Evolutionary conservation across 2,329 filamentous ascomycete genomes (phyloP).

Genomic region (Fusarium albosuccineum): DNA sequence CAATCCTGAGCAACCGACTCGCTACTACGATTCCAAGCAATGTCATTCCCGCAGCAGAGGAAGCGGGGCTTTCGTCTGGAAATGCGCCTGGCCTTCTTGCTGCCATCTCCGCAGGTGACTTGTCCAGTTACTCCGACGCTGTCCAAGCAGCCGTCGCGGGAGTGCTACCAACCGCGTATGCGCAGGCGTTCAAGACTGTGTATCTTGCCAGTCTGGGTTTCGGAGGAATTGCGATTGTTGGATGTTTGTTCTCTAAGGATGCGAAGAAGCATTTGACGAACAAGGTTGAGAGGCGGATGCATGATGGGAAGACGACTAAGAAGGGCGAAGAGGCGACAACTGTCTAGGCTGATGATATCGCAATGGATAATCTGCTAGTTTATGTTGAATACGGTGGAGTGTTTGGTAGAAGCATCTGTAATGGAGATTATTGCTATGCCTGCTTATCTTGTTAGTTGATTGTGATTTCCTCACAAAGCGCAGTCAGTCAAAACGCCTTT

Average conservation of each 20-base stretch:
- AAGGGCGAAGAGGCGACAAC: neutral
- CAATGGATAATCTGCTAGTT: too few species aligned
- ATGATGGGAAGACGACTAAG: conserved; percentile 26
- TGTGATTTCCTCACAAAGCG: too few species aligned
- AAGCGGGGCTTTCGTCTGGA: conserved; percentile 52
- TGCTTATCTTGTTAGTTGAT: too few species aligned
- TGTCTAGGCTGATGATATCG: neutral
- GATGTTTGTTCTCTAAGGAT: conserved; percentile 52
- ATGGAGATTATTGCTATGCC: too few species aligned
- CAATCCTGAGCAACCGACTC: conserved; percentile 55
- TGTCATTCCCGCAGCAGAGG: conserved; percentile 51
- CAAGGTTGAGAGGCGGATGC: conserved; percentile 53
- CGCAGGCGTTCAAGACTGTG: conserved; percentile 57
- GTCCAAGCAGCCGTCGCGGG: conserved; percentile 49
- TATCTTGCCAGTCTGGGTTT: conserved; percentile 56
- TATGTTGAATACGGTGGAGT: too few species aligned
- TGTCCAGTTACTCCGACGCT: conserved; percentile 49
- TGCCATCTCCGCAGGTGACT: conserved; percentile 48
- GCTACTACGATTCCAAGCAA: conserved; percentile 51
- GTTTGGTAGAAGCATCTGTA: too few species aligned
- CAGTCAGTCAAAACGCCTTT: too few species aligned
- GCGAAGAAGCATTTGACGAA: conserved; percentile 51
- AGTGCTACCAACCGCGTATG: conserved; percentile 50
- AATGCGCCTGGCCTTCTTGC: conserved; percentile 50
- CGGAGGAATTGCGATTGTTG: conserved; percentile 53